phyloP scores from a whole-genome alignment of 345 rosid genomes.

The Aegle marmelos region DNA sequence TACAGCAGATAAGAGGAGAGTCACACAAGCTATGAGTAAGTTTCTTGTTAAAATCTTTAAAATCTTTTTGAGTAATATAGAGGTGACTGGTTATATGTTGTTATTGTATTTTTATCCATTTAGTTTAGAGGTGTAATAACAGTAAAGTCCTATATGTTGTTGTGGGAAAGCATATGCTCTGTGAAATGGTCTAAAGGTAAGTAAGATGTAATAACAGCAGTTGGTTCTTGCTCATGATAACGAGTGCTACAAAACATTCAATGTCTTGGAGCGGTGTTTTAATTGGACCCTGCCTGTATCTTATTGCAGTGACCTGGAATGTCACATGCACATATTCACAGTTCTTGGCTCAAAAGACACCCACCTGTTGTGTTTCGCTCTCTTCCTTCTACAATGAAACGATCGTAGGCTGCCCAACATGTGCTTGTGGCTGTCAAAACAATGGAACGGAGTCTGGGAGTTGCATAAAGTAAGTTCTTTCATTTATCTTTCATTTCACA shows the following conservation, averaged over 20 bases:
- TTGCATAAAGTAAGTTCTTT: constrained; percentile 61
- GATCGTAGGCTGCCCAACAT: constrained; percentile 75
- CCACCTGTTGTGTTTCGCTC: constrained; percentile 88
- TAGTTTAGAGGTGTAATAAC: neutral
- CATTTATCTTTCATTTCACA: neutral
- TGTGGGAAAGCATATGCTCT: neutral
- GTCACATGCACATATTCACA: constrained; percentile 92
- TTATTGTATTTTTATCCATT: neutral
- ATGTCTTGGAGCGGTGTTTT: neutral
- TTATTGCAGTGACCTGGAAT: constrained; percentile 94
- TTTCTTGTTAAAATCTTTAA: constrained; percentile 15
- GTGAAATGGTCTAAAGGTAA: neutral
- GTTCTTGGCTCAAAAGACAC: constrained; percentile 76
- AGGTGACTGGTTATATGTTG: neutral
- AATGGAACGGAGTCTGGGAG: constrained; percentile 41
- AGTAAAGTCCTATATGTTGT: neutral
- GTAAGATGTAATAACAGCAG: neutral
- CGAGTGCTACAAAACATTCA: neutral
- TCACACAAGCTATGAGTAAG: constrained; percentile 94
- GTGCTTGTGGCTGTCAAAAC: constrained; percentile 80
- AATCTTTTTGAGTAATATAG: neutral
- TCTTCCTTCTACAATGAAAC: constrained; percentile 86
- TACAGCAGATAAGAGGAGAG: constrained; percentile 67
- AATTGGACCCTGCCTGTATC: constrained; percentile 4
- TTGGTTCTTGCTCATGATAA: neutral